Evolutionary conservation across 129 eudicot species (phyloP).

Genomic region (Apium graveolens): DNA sequence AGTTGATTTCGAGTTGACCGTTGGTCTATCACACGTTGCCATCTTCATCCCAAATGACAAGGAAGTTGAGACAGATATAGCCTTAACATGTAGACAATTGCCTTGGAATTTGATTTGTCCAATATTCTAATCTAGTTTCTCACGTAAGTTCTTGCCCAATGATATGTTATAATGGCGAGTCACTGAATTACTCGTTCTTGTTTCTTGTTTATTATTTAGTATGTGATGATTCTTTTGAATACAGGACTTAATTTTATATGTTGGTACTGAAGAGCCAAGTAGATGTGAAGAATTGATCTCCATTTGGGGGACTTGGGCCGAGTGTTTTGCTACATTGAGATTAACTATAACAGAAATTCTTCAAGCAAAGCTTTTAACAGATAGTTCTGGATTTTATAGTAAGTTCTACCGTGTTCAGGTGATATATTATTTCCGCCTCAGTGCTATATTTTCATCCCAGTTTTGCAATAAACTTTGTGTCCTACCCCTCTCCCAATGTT

Average conservation of each 20-base stretch:
- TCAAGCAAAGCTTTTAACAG: slow-evolving; percentile 64
- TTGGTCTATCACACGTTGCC: not conserved
- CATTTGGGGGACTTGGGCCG: slow-evolving; percentile 65
- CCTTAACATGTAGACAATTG: not conserved
- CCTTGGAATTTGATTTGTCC: not conserved
- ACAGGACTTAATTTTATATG: slow-evolving; percentile 73
- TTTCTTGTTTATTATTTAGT: slow-evolving; percentile 28
- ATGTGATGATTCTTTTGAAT: slow-evolving; percentile 76
- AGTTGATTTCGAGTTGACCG: not conserved
- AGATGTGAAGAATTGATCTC: slow-evolving; percentile 86
- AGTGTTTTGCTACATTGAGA: slow-evolving; percentile 70
- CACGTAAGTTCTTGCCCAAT: not conserved
- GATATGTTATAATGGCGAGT: not conserved
- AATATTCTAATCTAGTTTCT: not conserved
- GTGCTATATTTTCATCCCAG: not conserved
- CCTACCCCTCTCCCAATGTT: not conserved
- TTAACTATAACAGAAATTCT: slow-evolving; percentile 76
- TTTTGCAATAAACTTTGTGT: not conserved
- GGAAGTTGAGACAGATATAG: not conserved
- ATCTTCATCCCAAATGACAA: not conserved
- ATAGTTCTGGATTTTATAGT: slow-evolving; percentile 59
- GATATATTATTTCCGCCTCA: not conserved
- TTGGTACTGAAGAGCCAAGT: slow-evolving; percentile 88
- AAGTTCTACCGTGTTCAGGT: slow-evolving; percentile 78
- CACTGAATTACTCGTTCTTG: not conserved